These are phyloP conservation scores for Ophiobolus disseminans DNA, from an alignment of 2,329 filamentous ascomycete species.

Conservation along the genomic window DNA sequence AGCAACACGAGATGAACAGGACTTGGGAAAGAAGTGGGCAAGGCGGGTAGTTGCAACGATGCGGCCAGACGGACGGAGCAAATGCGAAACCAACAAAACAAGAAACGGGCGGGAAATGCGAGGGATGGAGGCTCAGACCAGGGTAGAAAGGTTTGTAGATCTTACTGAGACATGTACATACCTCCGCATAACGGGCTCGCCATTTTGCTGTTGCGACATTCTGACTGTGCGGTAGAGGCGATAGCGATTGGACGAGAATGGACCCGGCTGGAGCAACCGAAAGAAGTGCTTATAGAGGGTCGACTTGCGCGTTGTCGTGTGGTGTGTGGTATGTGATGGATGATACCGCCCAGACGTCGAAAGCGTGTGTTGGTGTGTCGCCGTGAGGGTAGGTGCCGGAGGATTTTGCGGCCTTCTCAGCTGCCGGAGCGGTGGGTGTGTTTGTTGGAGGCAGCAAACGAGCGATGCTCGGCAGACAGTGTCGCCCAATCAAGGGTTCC, in stretches of 20 bases:
- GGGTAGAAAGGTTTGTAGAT: conserved; percentile 10
- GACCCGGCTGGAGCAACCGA: neutral
- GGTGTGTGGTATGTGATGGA: neutral
- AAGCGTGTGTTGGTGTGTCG: neutral
- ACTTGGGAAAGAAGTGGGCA: neutral
- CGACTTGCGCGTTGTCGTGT: neutral
- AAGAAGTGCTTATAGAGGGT: neutral
- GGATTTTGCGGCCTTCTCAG: neutral
- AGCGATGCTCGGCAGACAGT: conserved; percentile 11
- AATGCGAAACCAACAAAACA: neutral
- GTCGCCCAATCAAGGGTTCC: conserved; percentile 6
- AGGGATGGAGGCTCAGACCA: conserved; percentile 4
- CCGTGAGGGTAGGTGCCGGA: neutral
- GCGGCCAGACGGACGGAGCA: neutral
- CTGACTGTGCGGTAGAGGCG: conserved; percentile 12
- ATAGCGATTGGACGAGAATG: conserved; percentile 8
- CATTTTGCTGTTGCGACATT: conserved; percentile 49
- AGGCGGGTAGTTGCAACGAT: neutral
- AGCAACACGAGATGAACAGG: conserved; percentile 2
- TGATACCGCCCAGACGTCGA: too few relatives aligned
- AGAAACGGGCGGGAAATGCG: conserved; percentile 1
- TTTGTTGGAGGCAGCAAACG: conserved; percentile 11
- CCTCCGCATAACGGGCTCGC: conserved; percentile 70
- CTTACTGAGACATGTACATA: conserved; percentile 51
- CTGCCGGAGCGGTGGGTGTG: conserved; percentile 8